Conservation (phyloP, 176 grass and related monocot species). For the Triticum timopheevii region DNA sequence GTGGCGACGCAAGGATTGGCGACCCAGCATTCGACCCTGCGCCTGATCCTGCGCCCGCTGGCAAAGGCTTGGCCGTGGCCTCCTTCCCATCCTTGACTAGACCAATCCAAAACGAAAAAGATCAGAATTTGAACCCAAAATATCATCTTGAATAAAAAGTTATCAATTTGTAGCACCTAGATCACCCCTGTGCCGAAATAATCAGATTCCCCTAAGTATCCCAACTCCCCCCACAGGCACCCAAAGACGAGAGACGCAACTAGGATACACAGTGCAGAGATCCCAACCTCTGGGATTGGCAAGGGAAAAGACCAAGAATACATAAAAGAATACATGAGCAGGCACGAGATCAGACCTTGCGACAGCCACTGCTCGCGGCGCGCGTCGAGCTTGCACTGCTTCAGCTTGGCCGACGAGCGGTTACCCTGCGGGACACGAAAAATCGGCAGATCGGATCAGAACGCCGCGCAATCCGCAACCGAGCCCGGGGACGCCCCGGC, state of each 20-base stretch:
- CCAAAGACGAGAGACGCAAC: background rate
- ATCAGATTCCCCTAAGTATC: background rate
- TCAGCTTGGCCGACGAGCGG: slow-evolving; percentile 86
- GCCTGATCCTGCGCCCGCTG: slow-evolving; percentile 35
- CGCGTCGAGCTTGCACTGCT: slow-evolving; percentile 95
- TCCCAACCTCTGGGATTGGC: slow-evolving; percentile 27
- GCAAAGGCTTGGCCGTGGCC: slow-evolving; percentile 24
- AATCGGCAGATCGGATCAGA: slow-evolving; percentile 32
- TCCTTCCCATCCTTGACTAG: slow-evolving; percentile 58
- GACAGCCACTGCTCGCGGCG: slow-evolving; percentile 97
- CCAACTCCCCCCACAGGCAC: background rate
- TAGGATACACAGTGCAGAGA: slow-evolving; percentile 31
- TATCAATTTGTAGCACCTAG: background rate
- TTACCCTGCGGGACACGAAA: slow-evolving; percentile 48
- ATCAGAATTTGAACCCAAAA: slow-evolving; percentile 15
- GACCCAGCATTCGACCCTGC: slow-evolving; percentile 48
- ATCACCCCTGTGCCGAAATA: background rate
- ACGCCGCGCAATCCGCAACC: background rate
- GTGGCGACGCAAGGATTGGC: slow-evolving; percentile 35
- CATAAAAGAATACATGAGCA: background rate
- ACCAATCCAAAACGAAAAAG: slow-evolving; percentile 33
- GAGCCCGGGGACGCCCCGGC: background rate
- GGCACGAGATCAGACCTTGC: slow-evolving; percentile 64
- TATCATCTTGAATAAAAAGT: background rate
- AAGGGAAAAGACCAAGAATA: background rate